Evolutionary conservation across 2,329 filamentous ascomycete species (phyloP).

Genomic region (Aspergillus piperis): DNA sequence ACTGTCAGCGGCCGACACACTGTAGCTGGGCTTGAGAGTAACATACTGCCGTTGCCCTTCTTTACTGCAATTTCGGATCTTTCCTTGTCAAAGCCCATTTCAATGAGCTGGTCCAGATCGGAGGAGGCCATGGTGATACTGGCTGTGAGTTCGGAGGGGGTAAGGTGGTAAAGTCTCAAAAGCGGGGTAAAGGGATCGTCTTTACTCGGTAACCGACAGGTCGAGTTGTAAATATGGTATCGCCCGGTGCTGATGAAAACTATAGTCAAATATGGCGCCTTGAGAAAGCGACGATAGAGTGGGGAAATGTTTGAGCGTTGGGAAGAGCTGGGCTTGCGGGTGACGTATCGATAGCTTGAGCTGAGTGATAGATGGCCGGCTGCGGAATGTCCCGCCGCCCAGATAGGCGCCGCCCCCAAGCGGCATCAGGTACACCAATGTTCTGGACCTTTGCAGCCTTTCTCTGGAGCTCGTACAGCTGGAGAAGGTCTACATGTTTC

Average conservation of each 20-base stretch:
- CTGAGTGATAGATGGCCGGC: constrained; percentile 21
- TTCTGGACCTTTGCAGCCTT: constrained; percentile 1
- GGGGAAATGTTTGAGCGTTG: constrained; percentile 4
- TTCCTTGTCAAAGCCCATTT: constrained; percentile 79
- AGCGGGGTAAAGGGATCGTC: constrained; percentile 1
- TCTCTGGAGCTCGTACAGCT: not conserved
- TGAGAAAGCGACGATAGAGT: not conserved
- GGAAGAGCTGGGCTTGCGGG: constrained; percentile 24
- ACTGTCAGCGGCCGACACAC: constrained; percentile 17
- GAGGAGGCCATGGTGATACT: constrained; percentile 42
- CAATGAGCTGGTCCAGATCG: constrained; percentile 62
- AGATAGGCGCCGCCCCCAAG: not conserved
- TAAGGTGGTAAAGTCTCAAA: not conserved
- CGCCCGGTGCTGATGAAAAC: not conserved
- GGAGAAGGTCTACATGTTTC: too few relatives aligned
- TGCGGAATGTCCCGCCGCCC: constrained; percentile 16
- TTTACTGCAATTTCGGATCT: constrained; percentile 82
- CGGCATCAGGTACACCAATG: not conserved
- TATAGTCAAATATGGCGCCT: too few relatives aligned
- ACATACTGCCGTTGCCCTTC: constrained; percentile 75
- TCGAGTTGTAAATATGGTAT: not conserved
- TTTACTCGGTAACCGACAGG: not conserved
- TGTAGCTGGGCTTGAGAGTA: not conserved
- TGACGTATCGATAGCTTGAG: constrained; percentile 28
- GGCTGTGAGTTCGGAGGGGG: not conserved